These are phyloP conservation scores for Heracleum sosnowskyi DNA, from an alignment of 129 eudicot genomes.

Conservation along the genomic window DNA sequence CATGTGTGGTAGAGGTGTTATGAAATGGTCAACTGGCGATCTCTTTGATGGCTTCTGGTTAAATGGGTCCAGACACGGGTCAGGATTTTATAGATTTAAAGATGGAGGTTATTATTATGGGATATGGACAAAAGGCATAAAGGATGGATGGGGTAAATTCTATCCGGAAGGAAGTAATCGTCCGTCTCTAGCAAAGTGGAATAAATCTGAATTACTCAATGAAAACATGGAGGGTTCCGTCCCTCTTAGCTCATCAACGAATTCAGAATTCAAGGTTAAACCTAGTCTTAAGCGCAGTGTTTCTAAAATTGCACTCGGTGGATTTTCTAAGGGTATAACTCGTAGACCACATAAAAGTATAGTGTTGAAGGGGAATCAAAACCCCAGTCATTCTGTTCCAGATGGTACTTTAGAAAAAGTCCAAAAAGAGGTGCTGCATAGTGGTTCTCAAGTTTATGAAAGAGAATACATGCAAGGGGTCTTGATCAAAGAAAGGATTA, in stretches of 20 bases:
- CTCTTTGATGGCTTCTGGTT: constrained; percentile 80
- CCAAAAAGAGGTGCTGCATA: constrained; percentile 26
- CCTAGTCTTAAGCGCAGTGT: background rate
- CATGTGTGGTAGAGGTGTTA: constrained; percentile 76
- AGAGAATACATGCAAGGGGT: constrained; percentile 99
- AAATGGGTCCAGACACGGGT: constrained; percentile 76
- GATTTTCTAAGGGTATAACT: background rate
- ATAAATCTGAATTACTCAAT: constrained; percentile 51
- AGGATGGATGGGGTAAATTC: constrained; percentile 87
- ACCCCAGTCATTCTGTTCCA: constrained; percentile 31
- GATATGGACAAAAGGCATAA: constrained; percentile 81
- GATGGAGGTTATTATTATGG: constrained; percentile 82
- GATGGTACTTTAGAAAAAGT: constrained; percentile 25
- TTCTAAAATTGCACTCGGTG: background rate
- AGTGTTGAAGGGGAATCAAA: constrained; percentile 21
- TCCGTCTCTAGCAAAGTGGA: constrained; percentile 53
- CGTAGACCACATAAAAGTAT: background rate
- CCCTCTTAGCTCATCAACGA: constrained; percentile 55
- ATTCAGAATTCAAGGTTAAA: background rate
- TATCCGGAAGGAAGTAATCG: constrained; percentile 58
- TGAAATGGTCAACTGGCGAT: constrained; percentile 81
- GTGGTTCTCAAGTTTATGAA: constrained; percentile 59
- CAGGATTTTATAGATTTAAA: constrained; percentile 79
- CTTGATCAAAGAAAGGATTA: constrained; percentile 76
- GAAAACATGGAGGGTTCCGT: constrained; percentile 45